These are phyloP conservation scores for Phaeodactylum tricornutum DNA, from an alignment of 108 stramenopile genomes.

Conservation along the genomic window DNA sequence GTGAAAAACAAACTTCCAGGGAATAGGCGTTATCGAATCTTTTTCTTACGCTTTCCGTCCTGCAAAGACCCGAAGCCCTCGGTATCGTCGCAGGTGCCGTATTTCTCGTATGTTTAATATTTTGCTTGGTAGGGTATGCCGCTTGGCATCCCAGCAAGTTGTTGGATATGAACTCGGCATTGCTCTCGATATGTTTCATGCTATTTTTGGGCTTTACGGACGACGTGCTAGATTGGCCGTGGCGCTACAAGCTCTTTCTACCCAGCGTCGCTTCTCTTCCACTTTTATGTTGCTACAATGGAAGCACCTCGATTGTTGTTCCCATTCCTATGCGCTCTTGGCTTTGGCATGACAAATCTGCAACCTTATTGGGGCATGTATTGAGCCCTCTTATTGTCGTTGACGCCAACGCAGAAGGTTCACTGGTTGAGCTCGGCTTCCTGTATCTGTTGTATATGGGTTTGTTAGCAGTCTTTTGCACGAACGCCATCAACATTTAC, in stretches of 20 bases:
- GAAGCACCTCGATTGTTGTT: slow-evolving; percentile 87
- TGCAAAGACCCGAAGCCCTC: slow-evolving; percentile 81
- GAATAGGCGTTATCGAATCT: too few species aligned
- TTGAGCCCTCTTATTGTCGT: slow-evolving; percentile 40
- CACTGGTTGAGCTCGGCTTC: slow-evolving; percentile 70
- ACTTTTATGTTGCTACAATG: slow-evolving; percentile 86
- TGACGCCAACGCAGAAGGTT: slow-evolving; percentile 65
- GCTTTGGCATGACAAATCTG: slow-evolving; percentile 37
- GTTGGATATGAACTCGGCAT: slow-evolving; percentile 75
- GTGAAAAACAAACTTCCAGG: too few species aligned
- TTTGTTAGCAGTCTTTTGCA: slow-evolving; percentile 96
- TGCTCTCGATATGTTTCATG: slow-evolving; percentile 95
- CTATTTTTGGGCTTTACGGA: slow-evolving; percentile 94
- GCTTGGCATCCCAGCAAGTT: slow-evolving; percentile 56
- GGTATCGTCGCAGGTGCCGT: slow-evolving; percentile 90
- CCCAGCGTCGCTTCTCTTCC: slow-evolving; percentile 94
- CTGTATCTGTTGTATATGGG: slow-evolving; percentile 94
- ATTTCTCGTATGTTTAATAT: slow-evolving; percentile 83
- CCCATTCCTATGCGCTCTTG: slow-evolving; percentile 63
- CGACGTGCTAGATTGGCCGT: slow-evolving; percentile 96
- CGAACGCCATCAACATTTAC: slow-evolving; percentile 98
- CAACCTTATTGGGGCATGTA: slow-evolving; percentile 48
- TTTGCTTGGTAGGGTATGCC: slow-evolving; percentile 82
- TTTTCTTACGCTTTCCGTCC: not conserved
- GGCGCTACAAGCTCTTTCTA: slow-evolving; percentile 93